Evolutionary conservation across 108 stramenopile genomes (phyloP), one percentile per base, ranked within the genome.

Genomic region (Epipyxis sp.): DNA sequence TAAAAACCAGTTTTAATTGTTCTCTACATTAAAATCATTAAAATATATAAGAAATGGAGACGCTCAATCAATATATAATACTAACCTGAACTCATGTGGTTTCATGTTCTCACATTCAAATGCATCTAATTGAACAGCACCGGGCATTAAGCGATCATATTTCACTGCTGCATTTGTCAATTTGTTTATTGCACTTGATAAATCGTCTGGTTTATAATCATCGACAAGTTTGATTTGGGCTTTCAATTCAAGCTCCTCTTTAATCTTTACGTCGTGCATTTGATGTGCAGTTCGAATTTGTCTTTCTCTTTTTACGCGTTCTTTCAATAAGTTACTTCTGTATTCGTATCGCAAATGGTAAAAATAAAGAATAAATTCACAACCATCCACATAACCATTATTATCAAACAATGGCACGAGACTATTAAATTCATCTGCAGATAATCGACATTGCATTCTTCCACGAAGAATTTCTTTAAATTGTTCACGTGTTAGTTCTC

Each of bases 81-180:
- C 25, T 3, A 32, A 3, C 61, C 27, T 16, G 61, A 65, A 65
- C 34, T 65, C 61, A 3, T 6, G 6, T 16, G 34, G 10, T 10
- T 65, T 25, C 61, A 65, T 13, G 25, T 32, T 65, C 6, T 65
- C 27, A 3, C 20, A 16, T 16, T 65, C 34, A 37, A 65, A 65
- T 29, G 13, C 61, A 65, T 65, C 61, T 29, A 65, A 35, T 10
- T 13, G 71, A 29, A 6, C 34, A 43, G 71, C 25, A 3, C 71
- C 71, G 3, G 71, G 71, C 71, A 74, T 74, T 10, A 34, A 6
- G 6, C 35, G 37, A 37, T 74, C 71, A 37, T 74, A 74, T 42
- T 39, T 74, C 20, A 74, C 37, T 10, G 71, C 71, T 42, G 32
- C 71, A 27, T 54, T 42, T 57, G 16, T 74, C 50, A 74, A 43